Conservation (phyloP, 352 stramenopile genomes). For the Pythium vanterpoolii region DNA sequence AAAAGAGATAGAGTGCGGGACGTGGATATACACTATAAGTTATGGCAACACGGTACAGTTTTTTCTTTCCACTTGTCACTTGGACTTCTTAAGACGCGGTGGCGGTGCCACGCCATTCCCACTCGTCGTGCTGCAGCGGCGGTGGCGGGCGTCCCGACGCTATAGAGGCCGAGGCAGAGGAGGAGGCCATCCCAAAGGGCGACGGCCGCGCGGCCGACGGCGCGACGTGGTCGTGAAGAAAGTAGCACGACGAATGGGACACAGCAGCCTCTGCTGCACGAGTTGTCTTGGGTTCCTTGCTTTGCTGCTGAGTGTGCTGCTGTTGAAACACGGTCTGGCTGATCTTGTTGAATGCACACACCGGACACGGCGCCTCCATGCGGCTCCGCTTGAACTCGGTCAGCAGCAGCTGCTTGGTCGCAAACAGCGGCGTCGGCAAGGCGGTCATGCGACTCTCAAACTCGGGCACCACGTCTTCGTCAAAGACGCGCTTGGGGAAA, state of each 20-base stretch:
- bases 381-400: constrained; percentile 57
- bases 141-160: neutral
- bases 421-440: constrained; percentile 51
- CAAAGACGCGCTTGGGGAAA: constrained; percentile 83
- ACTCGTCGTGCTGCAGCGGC: constrained; percentile 13
- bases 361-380: constrained; percentile 72
- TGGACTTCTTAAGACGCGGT: neutral
- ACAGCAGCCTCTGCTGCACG: neutral
- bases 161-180: neutral
- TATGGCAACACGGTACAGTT: constrained; percentile 30
- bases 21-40: constrained; percentile 38
- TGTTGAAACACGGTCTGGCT: constrained; percentile 44
- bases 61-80: neutral
- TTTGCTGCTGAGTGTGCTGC: neutral
- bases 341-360: constrained; percentile 83
- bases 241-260: constrained; percentile 41
- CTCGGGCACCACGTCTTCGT: constrained; percentile 77
- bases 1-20: constrained; percentile 62
- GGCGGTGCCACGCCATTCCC: constrained; percentile 13
- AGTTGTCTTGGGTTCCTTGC: neutral
- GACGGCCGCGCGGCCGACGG: neutral
- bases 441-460: constrained; percentile 82
- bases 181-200: neutral
- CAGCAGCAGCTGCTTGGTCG: constrained; percentile 62
- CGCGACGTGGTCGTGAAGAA: constrained; percentile 37